Evolutionary conservation across 257 asterid genomes (phyloP).

Genomic region (Craterostigma plantagineum): DNA sequence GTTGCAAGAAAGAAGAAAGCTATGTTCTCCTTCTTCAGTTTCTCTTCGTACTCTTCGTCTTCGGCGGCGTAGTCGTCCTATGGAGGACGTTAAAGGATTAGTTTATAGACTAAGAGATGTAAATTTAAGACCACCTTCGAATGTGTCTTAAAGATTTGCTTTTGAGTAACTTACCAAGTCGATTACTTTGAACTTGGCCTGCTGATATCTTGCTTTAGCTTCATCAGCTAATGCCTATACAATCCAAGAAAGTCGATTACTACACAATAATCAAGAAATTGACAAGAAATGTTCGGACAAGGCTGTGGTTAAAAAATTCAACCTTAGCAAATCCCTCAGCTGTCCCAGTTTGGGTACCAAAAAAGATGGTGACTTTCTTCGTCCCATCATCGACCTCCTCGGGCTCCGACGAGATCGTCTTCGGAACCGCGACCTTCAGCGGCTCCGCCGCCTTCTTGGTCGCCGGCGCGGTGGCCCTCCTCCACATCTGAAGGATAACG

Average conservation of each 20-base stretch:
- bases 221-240: conserved; percentile 91
- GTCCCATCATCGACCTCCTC: conserved; percentile 77
- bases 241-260: conserved; percentile 11
- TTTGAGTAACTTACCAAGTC: conserved; percentile 67
- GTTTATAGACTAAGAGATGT: too few species aligned
- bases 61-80: conserved; percentile 98
- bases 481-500: conserved; percentile 42
- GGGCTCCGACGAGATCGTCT: conserved; percentile 23
- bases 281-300: too few species aligned
- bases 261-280: neutral
- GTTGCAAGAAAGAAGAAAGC: conserved; percentile 91
- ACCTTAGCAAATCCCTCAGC: conserved; percentile 81
- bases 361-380: conserved; percentile 69
- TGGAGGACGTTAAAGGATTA: neutral
- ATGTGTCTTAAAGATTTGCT: too few species aligned
- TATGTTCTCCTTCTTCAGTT: conserved; percentile 60
- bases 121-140: too few species aligned
- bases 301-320: too few species aligned
- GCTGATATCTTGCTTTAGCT: conserved; percentile 82
- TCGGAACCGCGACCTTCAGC: conserved; percentile 29
- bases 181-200: conserved; percentile 51
- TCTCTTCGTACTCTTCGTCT: conserved; percentile 84
- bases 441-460: conserved; percentile 31
- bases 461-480: conserved; percentile 47
- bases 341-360: conserved; percentile 94